Evolutionary conservation across 2,329 filamentous ascomycete species (phyloP).

Genomic region (Leptosphaerulina australis): DNA sequence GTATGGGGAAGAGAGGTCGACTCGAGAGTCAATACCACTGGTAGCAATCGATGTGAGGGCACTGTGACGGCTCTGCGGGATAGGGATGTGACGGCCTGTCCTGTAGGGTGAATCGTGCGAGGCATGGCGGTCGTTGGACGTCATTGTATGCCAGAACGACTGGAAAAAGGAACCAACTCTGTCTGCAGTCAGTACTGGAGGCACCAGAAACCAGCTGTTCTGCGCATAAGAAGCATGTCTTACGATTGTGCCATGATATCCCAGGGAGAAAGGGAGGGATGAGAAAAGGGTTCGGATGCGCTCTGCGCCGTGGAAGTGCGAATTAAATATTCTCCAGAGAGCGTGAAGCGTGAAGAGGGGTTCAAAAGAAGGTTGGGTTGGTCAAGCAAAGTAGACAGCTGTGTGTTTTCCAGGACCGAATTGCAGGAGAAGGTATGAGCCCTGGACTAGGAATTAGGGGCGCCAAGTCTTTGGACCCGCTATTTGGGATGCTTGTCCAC

Average conservation of each 20-base stretch:
- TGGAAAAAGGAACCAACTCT: constrained; percentile 66
- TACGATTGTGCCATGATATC: constrained; percentile 46
- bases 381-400: constrained; percentile 5
- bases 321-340: constrained; percentile 10
- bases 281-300: constrained; percentile 12
- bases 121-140: constrained; percentile 81
- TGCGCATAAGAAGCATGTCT: constrained; percentile 21
- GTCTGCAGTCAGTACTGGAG: constrained; percentile 33
- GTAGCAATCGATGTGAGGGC: constrained; percentile 88
- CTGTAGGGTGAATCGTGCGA: constrained; percentile 91
- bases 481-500: constrained; percentile 19
- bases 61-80: constrained; percentile 79
- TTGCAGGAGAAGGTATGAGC: constrained; percentile 19
- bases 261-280: constrained; percentile 13
- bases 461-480: constrained; percentile 15
- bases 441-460: constrained; percentile 18
- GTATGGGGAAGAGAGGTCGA: constrained; percentile 80
- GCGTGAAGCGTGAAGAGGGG: constrained; percentile 6
- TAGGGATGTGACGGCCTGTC: constrained; percentile 85
- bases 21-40: constrained; percentile 81
- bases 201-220: neutral
- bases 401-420: constrained; percentile 14
- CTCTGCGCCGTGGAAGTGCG: constrained; percentile 15
- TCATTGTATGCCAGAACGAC: constrained; percentile 90
- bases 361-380: neutral